A percentile compares a stretch with the other conserved stretches of the same genome.
phyloP scores from a whole-genome alignment of 305 asterid genomes.

The Fraxinus sp. region DNA sequence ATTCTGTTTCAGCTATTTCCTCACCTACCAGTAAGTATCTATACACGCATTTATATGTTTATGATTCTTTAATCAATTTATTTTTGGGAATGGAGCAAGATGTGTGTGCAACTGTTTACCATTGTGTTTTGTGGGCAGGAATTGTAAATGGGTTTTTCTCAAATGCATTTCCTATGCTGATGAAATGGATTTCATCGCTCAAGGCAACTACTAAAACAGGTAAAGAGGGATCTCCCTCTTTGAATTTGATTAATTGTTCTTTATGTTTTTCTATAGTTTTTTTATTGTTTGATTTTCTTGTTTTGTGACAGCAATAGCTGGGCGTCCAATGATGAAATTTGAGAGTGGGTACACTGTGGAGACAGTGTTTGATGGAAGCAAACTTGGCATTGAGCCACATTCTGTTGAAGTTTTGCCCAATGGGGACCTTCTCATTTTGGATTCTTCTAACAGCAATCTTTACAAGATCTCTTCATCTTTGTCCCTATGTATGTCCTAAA shows the following conservation, averaged over 20 bases:
- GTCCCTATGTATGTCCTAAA: conserved; percentile 66
- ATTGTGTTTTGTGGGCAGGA: conserved; percentile 38
- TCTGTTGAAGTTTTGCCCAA: conserved; percentile 68
- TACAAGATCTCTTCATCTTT: conserved; percentile 83
- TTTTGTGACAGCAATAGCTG: conserved; percentile 51
- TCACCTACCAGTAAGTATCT: conserved; percentile 73
- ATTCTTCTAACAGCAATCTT: conserved; percentile 85
- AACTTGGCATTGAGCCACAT: conserved; percentile 92
- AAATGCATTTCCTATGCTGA: conserved; percentile 65
- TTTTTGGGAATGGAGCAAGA: background rate
- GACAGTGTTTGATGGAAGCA: conserved; percentile 97
- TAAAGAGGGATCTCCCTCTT: conserved; percentile 31
- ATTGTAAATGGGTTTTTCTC: conserved; percentile 78
- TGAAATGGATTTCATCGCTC: conserved; percentile 80
- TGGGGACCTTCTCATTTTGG: conserved; percentile 90
- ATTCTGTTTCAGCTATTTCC: conserved; percentile 54
- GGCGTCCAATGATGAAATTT: conserved; percentile 88
- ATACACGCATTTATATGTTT: conserved; percentile 24
- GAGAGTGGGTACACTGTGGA: conserved; percentile 93
- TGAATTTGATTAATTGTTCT: conserved; percentile 2
- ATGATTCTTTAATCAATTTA: conserved; percentile 20
- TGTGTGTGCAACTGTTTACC: background rate
- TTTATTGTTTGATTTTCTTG: background rate
- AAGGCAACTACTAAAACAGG: conserved; percentile 79
- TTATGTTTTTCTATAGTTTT: background rate